Base-by-base conservation (phyloP, 805 yeast genomes). In the Suhomyces faveliae region DNA sequence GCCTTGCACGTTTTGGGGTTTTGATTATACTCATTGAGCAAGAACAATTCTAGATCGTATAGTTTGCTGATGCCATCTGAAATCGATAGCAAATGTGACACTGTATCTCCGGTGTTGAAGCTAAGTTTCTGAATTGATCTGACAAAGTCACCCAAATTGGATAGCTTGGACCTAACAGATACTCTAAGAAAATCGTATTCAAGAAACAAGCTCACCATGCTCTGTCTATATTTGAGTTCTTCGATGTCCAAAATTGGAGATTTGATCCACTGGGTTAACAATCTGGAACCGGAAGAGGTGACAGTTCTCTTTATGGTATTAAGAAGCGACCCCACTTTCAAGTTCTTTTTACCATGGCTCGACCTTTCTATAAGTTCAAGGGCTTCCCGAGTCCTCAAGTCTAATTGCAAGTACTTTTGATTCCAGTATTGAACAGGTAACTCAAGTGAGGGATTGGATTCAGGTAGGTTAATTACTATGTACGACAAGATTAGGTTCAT, bases 231-330 rank as follows among this genome's bases (percentile, higher is more conserved):
- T 13, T 62, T 63, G 11, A 94, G 81, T 51, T 80, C 86, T 0
- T 60, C 56, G 0, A 78, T 57, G 56, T 85, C 78, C 8, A 85
- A 75, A 0, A 88, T 76, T 0, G 99, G 99, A 1, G 89, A 81
- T 21, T 87, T 75, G 4, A 92, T 67, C 97, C 97, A 89, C 45
- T 84, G 83, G 6, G 84, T 78, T 10, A 94, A 67, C n/a, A 87
- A 59, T 37, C 98, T 70, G 0, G 96, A 71, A 0, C 98, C 98
- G 0, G 94, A 83, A 0, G 84, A 75, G 0, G 98, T 89, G 3
- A 79, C 80, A 0, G 98, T 92, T 45, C 85, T 70, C 49, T 81
- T 79, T 3, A 94, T 77, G 0, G 86, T 77, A n/a, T 81, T 78
- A 4, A 88, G 70, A 19, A 92, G 64, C 0, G 96, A 83, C 0